Conservation (phyloP, 2,329 filamentous ascomycete species). For the Venturia nashicola region DNA sequence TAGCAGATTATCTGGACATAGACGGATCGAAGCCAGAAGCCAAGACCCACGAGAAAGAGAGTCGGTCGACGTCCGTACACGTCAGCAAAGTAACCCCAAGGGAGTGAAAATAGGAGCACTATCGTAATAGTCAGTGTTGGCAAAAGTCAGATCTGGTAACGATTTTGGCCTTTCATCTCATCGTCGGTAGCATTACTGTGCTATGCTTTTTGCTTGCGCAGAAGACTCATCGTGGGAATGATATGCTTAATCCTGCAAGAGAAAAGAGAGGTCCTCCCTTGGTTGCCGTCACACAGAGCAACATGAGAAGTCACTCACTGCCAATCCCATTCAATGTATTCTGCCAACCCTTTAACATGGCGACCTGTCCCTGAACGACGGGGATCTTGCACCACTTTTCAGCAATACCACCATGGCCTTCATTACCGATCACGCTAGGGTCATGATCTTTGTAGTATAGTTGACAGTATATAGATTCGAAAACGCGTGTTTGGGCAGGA, state of each 20-base stretch:
- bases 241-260: no score
- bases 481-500: slow-evolving; percentile 36
- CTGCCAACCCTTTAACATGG: slow-evolving; percentile 38
- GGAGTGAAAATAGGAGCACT: slow-evolving; percentile 20
- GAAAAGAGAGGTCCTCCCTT: no score
- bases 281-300: background rate
- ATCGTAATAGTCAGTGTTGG: background rate
- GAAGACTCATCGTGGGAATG: no score
- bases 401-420: slow-evolving; percentile 19
- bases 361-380: slow-evolving; percentile 39
- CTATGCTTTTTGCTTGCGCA: background rate
- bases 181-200: background rate
- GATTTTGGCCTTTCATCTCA: background rate
- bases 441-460: slow-evolving; percentile 32
- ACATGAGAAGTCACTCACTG: slow-evolving; percentile 18
- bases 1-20: slow-evolving; percentile 23
- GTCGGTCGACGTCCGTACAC: slow-evolving; percentile 22
- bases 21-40: slow-evolving; percentile 14
- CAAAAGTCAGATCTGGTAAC: background rate
- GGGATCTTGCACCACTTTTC: slow-evolving; percentile 38
- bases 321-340: slow-evolving; percentile 35
- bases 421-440: slow-evolving; percentile 16
- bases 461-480: slow-evolving; percentile 43
- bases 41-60: slow-evolving; percentile 17
- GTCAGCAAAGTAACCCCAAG: slow-evolving; percentile 24